Percentiles rank a stretch among this genome's conserved stretches.
phyloP scores from a whole-genome alignment of 2,329 filamentous ascomycete species.

The Verticillium nubilum region DNA sequence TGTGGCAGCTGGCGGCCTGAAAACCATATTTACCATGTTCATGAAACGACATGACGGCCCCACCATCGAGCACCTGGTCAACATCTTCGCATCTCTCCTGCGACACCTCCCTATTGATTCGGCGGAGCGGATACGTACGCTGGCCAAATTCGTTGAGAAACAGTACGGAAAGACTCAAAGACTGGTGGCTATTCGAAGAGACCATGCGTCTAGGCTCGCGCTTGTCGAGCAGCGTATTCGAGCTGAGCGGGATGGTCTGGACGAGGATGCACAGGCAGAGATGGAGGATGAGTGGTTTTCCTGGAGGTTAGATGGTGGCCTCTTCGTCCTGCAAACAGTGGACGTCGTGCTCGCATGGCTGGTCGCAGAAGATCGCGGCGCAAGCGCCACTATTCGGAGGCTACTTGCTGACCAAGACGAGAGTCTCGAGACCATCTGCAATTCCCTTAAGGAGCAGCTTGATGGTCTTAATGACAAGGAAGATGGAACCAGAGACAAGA shows the following conservation, averaged over 20 bases:
- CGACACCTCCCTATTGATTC: slow-evolving; percentile 74
- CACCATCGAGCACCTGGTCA: slow-evolving; percentile 72
- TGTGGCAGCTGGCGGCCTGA: slow-evolving; percentile 79
- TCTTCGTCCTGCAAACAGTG: slow-evolving; percentile 77
- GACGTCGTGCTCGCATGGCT: slow-evolving; percentile 89
- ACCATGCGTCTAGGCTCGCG: slow-evolving; percentile 60
- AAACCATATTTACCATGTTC: slow-evolving; percentile 79
- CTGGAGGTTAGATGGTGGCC: slow-evolving; percentile 71
- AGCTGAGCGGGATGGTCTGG: slow-evolving; percentile 24
- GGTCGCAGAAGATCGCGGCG: slow-evolving; percentile 79
- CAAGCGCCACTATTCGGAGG: slow-evolving; percentile 56
- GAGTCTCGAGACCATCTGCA: slow-evolving; percentile 54
- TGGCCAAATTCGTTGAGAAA: slow-evolving; percentile 95
- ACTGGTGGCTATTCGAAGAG: slow-evolving; percentile 64
- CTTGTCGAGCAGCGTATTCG: slow-evolving; percentile 50
- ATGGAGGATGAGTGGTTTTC: slow-evolving; percentile 69
- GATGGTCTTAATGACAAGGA: slow-evolving; percentile 50
- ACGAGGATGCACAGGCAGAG: slow-evolving; percentile 54
- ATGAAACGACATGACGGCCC: slow-evolving; percentile 73
- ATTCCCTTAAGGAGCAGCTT: slow-evolving; percentile 60
- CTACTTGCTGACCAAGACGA: slow-evolving; percentile 66
- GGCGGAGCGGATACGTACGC: slow-evolving; percentile 69
- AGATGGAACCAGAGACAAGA: slow-evolving; percentile 51
- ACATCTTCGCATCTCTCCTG: slow-evolving; percentile 78
- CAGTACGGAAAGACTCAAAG: slow-evolving; percentile 80